phyloP scores from a whole-genome alignment of 306 rosid genomes.

The Cucurbita moschata region DNA sequence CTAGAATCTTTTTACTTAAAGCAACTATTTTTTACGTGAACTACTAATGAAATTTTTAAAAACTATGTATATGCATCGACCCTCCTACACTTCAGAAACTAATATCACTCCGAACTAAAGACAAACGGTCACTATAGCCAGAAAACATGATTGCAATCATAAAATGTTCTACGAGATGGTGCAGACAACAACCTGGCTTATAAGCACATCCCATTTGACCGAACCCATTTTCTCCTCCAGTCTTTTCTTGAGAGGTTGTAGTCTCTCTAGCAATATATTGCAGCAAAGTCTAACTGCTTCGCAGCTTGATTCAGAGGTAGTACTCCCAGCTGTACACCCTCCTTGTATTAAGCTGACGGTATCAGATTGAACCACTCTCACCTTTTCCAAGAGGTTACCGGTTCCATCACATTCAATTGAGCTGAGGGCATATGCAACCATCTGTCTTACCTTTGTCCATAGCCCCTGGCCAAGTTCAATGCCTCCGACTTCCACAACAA shows the following conservation, averaged over 20 bases:
- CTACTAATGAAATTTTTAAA: neutral
- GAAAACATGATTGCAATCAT: neutral
- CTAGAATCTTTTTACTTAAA: neutral
- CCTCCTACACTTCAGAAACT: neutral
- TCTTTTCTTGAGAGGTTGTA: conserved; percentile 42
- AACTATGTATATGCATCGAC: neutral
- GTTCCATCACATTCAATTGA: conserved; percentile 39
- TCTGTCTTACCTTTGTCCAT: conserved; percentile 95
- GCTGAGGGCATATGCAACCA: conserved; percentile 62
- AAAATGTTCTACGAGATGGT: neutral
- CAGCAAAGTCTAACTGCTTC: conserved; percentile 75
- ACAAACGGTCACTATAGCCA: neutral
- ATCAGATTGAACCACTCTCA: conserved; percentile 72
- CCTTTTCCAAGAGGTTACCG: conserved; percentile 33
- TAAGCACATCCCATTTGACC: conserved; percentile 61
- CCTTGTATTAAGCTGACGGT: conserved; percentile 75
- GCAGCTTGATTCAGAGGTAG: conserved; percentile 89
- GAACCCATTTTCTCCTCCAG: conserved; percentile 39
- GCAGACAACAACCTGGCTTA: conserved; percentile 40
- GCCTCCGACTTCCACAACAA: conserved; percentile 86
- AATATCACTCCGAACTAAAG: neutral
- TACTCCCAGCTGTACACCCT: conserved; percentile 77
- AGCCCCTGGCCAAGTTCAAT: conserved; percentile 92
- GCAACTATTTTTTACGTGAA: neutral
- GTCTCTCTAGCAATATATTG: conserved; percentile 62